Evolutionary conservation across 352 stramenopile genomes (phyloP).

Genomic region (Pythium phragmitis): DNA sequence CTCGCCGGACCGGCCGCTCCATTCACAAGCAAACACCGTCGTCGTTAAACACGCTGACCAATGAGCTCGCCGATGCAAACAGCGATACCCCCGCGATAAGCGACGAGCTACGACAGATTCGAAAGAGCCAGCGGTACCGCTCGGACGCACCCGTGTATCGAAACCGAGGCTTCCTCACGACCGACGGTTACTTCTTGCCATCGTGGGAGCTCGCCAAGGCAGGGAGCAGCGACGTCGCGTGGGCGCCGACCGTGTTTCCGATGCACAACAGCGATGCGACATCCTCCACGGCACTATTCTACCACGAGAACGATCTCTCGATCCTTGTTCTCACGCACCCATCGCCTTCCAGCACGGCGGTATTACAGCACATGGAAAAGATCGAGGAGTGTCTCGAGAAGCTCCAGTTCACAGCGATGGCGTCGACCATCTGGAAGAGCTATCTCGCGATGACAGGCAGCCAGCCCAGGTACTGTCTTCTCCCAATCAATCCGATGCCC

Average conservation of each 20-base stretch:
- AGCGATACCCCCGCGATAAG: neutral
- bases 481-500: neutral
- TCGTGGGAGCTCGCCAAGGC: conserved; percentile 34
- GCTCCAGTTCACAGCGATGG: conserved; percentile 12
- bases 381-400: conserved; percentile 21
- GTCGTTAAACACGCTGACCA: conserved; percentile 41
- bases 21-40: conserved; percentile 51
- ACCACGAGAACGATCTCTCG: conserved; percentile 54
- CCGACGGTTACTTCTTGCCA: conserved; percentile 46
- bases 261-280: neutral
- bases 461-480: conserved; percentile 9
- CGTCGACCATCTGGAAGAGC: conserved; percentile 8
- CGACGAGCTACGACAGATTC: conserved; percentile 7
- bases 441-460: conserved; percentile 12
- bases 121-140: conserved; percentile 16
- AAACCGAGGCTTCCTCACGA: conserved; percentile 51
- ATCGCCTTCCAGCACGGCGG: conserved; percentile 1
- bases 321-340: conserved; percentile 36
- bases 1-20: conserved; percentile 37
- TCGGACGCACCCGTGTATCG: conserved; percentile 43
- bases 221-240: conserved; percentile 36
- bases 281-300: conserved; percentile 30
- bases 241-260: conserved; percentile 42
- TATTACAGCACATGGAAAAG: conserved; percentile 15
- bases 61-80: conserved; percentile 13